A percentile compares a stretch with the other conserved stretches of the same genome.
Evolutionary conservation across 2,329 filamentous ascomycete genomes (phyloP).

Genomic region (Teratosphaeria pseudoeucalypti): DNA sequence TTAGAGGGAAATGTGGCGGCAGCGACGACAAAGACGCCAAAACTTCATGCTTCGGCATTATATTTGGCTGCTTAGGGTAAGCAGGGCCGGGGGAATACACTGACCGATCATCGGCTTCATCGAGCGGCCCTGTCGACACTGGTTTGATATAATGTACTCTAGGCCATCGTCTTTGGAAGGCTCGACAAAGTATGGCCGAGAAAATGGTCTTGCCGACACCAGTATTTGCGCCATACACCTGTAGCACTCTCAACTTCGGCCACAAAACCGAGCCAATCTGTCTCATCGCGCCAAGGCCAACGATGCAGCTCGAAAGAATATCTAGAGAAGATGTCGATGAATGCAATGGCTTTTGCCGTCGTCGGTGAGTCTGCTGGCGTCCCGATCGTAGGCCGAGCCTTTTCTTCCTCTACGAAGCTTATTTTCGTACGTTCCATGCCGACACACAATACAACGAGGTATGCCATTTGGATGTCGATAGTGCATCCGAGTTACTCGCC

Average conservation of each 20-base stretch:
- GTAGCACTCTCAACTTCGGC: constrained; percentile 57
- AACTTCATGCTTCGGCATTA: not conserved
- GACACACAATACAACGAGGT: not conserved
- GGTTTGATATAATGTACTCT: constrained; percentile 64
- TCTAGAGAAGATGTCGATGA: not conserved
- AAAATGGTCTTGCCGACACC: constrained; percentile 78
- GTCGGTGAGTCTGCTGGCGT: not conserved
- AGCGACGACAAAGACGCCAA: not conserved
- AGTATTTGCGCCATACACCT: constrained; percentile 76
- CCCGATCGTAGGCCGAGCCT: not conserved
- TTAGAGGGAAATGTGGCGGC: not conserved
- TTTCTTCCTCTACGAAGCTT: not conserved
- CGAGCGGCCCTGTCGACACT: constrained; percentile 61
- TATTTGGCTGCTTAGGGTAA: not conserved
- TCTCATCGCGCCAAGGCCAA: constrained; percentile 24
- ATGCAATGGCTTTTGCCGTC: not conserved
- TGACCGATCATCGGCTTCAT: constrained; percentile 63
- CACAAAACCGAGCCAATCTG: constrained; percentile 53
- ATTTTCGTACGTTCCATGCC: not conserved
- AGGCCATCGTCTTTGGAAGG: constrained; percentile 42
- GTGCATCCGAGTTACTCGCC: not conserved
- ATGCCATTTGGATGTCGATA: not conserved
- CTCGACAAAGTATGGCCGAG: constrained; percentile 59
- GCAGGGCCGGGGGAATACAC: constrained; percentile 2
- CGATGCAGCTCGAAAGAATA: not conserved